phyloP scores from a whole-genome alignment of 345 rosid genomes.

The Arabidopsis thaliana region DNA sequence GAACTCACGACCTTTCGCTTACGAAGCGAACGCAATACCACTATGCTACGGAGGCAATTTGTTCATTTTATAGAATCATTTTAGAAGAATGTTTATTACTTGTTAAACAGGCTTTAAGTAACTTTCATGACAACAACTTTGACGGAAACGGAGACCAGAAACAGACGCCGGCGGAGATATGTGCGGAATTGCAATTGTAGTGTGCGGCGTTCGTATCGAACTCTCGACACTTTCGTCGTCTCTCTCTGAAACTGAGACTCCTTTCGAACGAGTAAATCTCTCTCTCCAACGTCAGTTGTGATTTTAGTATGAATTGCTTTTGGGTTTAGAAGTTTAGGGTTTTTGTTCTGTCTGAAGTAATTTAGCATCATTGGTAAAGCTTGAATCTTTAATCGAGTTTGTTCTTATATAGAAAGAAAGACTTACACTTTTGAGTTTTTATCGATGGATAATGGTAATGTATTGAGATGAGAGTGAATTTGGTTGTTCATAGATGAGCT shows the following conservation, averaged over 20 bases:
- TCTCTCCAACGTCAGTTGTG: background rate
- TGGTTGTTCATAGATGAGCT: background rate
- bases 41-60: constrained; percentile 89
- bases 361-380: constrained; percentile 5
- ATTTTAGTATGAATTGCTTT: background rate
- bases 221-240: constrained; percentile 38
- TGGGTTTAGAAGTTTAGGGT: constrained; percentile 12
- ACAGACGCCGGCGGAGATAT: constrained; percentile 46
- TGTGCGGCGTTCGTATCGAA: constrained; percentile 62
- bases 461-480: background rate
- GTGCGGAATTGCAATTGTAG: constrained; percentile 82
- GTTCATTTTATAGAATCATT: background rate
- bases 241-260: constrained; percentile 39
- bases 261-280: constrained; percentile 45
- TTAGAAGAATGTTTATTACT: background rate
- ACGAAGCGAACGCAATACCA: constrained; percentile 99
- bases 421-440: background rate
- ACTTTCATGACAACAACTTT: background rate
- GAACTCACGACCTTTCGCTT: constrained; percentile 99
- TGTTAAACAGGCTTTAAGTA: background rate
- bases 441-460: background rate
- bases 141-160: constrained; percentile 19
- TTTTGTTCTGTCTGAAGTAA: background rate
- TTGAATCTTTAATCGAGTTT: constrained; percentile 1
- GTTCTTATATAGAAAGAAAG: constrained; percentile 5